Percentiles rank a stretch among this genome's conserved stretches.
Evolutionary conservation across 805 yeast species (phyloP).

Genomic region (Kockiozyma suomiensis): DNA sequence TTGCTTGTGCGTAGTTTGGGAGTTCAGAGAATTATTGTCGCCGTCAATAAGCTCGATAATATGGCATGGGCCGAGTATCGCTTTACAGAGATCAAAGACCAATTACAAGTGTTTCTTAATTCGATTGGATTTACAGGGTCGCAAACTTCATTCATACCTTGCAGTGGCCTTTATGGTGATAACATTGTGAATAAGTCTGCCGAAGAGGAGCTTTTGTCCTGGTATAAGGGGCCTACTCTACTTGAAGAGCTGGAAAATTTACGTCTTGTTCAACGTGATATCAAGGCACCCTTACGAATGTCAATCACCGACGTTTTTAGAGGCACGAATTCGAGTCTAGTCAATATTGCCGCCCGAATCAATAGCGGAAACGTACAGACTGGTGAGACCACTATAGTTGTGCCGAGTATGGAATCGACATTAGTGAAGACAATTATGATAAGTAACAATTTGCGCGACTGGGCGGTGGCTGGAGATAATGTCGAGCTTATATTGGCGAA

Average conservation of each 20-base stretch:
- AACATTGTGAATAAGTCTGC: conserved; percentile 57
- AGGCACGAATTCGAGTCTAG: conserved; percentile 50
- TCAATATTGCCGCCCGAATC: conserved; percentile 65
- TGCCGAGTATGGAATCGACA: conserved; percentile 51
- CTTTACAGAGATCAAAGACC: conserved; percentile 54
- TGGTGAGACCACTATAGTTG: conserved; percentile 63
- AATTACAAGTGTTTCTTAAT: conserved; percentile 56
- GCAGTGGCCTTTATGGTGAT: conserved; percentile 68
- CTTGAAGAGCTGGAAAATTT: conserved; percentile 41
- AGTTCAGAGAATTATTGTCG: conserved; percentile 60
- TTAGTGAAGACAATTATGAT: conserved; percentile 35
- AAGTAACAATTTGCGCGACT: conserved; percentile 40
- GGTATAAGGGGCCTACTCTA: conserved; percentile 55
- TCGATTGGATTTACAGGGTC: conserved; percentile 53
- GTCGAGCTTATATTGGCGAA: conserved; percentile 50
- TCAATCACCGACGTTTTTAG: conserved; percentile 65
- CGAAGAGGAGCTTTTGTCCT: conserved; percentile 37
- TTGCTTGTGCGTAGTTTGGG: conserved; percentile 69
- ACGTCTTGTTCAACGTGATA: conserved; percentile 35
- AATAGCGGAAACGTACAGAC: conserved; percentile 68
- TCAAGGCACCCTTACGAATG: conserved; percentile 55
- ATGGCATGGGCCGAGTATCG: conserved; percentile 59
- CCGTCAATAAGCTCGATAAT: conserved; percentile 71
- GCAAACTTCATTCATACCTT: conserved; percentile 60
- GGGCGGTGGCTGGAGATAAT: conserved; percentile 59